Conservation (phyloP, 495 filamentous ascomycete genomes). For the Aspergillus affinis region DNA sequence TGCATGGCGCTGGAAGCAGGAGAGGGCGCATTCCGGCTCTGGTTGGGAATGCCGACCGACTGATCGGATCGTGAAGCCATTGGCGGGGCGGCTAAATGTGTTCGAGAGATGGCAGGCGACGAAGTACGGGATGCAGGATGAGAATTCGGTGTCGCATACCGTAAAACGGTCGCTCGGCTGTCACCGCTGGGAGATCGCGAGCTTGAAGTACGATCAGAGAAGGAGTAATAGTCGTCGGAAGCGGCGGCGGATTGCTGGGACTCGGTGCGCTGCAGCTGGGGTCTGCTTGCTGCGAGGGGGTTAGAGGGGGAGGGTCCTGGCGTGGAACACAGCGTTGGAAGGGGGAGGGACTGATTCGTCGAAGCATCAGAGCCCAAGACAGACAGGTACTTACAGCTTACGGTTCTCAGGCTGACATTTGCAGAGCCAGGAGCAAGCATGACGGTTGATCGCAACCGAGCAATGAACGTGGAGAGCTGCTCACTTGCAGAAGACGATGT, state of each 20-base stretch:
- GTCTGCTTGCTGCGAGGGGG: slow-evolving; percentile 44
- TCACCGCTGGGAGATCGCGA: slow-evolving; percentile 43
- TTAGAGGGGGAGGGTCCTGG: neutral
- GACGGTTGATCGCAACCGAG: slow-evolving; percentile 26
- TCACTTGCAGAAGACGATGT: slow-evolving; percentile 21
- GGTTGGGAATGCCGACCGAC: slow-evolving; percentile 13
- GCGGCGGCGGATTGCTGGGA: slow-evolving; percentile 63
- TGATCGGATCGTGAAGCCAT: slow-evolving; percentile 23
- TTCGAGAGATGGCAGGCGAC: slow-evolving; percentile 29
- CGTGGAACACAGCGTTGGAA: neutral
- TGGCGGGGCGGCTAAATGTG: slow-evolving; percentile 26
- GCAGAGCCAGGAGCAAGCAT: slow-evolving; percentile 35
- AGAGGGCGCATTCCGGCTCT: slow-evolving; percentile 28
- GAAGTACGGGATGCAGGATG: slow-evolving; percentile 35
- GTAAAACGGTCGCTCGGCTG: slow-evolving; percentile 47
- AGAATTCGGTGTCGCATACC: slow-evolving; percentile 52
- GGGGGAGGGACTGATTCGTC: neutral
- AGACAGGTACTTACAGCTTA: slow-evolving; percentile 32
- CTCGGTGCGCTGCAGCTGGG: slow-evolving; percentile 51
- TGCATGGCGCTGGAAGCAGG: slow-evolving; percentile 32
- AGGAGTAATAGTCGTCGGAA: slow-evolving; percentile 69
- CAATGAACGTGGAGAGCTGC: slow-evolving; percentile 19
- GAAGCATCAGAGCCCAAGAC: slow-evolving; percentile 10
- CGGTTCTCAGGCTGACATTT: slow-evolving; percentile 34
- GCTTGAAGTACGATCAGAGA: slow-evolving; percentile 51